These are phyloP conservation scores for Furcasterigmium sp. DNA, from an alignment of 2,329 filamentous ascomycete genomes.

Conservation along the genomic window DNA sequence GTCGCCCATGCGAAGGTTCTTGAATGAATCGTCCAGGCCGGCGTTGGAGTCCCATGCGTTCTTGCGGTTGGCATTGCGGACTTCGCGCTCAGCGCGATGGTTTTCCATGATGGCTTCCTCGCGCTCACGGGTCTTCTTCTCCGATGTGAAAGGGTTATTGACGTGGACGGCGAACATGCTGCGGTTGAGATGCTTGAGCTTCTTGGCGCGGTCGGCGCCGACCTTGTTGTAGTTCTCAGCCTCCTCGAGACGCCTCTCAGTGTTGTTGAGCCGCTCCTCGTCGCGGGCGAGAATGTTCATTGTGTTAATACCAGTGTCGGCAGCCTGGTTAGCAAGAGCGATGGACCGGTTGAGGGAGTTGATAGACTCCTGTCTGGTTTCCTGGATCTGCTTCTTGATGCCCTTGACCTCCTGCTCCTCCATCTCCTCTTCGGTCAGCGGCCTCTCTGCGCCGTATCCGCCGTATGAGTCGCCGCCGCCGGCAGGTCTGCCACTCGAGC, in stretches of 20 bases:
- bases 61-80: slow-evolving; percentile 56
- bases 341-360: slow-evolving; percentile 38
- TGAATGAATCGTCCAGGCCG: slow-evolving; percentile 48
- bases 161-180: slow-evolving; percentile 89
- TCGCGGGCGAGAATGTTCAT: slow-evolving; percentile 71
- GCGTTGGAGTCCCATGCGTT: slow-evolving; percentile 46
- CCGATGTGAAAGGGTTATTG: slow-evolving; percentile 70
- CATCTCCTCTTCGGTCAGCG: slow-evolving; percentile 76
- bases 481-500: slow-evolving; percentile 1
- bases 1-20: slow-evolving; percentile 27
- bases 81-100: slow-evolving; percentile 59
- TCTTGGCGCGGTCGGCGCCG: slow-evolving; percentile 73
- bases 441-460: slow-evolving; percentile 62
- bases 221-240: slow-evolving; percentile 70
- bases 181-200: slow-evolving; percentile 79
- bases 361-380: slow-evolving; percentile 68
- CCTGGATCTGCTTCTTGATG: slow-evolving; percentile 64
- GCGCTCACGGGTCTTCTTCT: slow-evolving; percentile 55
- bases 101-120: slow-evolving; percentile 67
- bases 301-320: slow-evolving; percentile 67
- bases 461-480: slow-evolving; percentile 28
- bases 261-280: slow-evolving; percentile 75
- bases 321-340: slow-evolving; percentile 60
- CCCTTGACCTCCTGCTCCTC: slow-evolving; percentile 68
- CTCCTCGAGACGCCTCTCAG: slow-evolving; percentile 76